Base-by-base conservation (phyloP, 768 basidiomycete genomes). In the Cubamyces sp. region DNA sequence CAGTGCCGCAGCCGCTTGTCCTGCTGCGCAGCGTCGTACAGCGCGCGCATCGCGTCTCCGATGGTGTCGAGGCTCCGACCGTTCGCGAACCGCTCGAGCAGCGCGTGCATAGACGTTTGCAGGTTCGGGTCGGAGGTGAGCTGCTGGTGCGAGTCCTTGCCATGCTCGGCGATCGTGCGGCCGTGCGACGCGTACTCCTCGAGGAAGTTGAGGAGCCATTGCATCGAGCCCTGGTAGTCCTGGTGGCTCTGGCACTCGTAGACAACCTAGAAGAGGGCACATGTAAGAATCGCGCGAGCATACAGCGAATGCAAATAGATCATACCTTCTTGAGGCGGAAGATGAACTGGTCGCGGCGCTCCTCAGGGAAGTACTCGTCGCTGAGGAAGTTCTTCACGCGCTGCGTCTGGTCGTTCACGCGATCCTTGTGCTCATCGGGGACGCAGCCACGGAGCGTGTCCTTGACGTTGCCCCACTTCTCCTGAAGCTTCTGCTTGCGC, bases 21-120 rank as follows among this genome's bases (percentile, higher is more conserved):
- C 37, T 87, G 78, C 48, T 80, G 78, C 0, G 91, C 82, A 70
- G 95, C 92, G 50, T 88, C 82, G 64, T 87, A 87, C n/a, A 99
- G 79, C 2, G 81, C 82, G 68, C 88, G 80, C 42, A 90, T 78
- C 2, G 94, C 82, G 63, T 91, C 83, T 34, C 90, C 78, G 62
- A 96, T 82, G 25, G 80, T 74, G 60, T 88, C 79, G 74, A 94
- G 81, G 43, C 84, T 85, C 66, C 77, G 70, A 45, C 83, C 84
- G 69, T 92, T 88, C 9, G 96, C 95, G 72, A 98, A 95, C 23
- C 96, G 88, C 74, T 98, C 95, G 49, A 97, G 84, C 37, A 95
- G 81, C 71, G 94, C 86, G 53, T 71, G 62, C 42, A 82, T 79
- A 12, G 90, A 81, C 25, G 79, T 74, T 48, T 83, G 77, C 67